phyloP scores from a whole-genome alignment of 495 filamentous ascomycete species.

The Peziza echinospora region DNA sequence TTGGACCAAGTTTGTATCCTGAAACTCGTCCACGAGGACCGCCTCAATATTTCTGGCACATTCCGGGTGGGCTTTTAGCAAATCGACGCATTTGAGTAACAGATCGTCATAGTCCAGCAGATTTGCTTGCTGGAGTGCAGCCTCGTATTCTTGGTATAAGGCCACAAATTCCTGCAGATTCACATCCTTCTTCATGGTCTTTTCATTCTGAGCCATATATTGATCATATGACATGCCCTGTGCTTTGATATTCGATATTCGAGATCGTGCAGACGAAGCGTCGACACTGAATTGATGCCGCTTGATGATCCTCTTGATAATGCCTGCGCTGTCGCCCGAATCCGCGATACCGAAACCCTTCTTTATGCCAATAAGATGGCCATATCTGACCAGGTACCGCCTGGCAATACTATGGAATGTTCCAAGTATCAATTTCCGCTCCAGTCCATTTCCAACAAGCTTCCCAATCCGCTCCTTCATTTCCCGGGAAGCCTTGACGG shows the following conservation, averaged over 20 bases:
- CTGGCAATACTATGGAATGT: constrained; percentile 92
- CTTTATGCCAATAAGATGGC: constrained; percentile 57
- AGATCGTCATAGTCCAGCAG: constrained; percentile 93
- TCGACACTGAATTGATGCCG: constrained; percentile 42
- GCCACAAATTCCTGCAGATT: constrained; percentile 53
- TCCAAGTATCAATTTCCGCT: constrained; percentile 63
- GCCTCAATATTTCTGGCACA: constrained; percentile 82
- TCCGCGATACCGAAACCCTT: constrained; percentile 91
- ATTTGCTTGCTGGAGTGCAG: constrained; percentile 48
- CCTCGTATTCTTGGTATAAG: constrained; percentile 63
- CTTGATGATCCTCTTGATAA: constrained; percentile 66
- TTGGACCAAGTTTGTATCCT: constrained; percentile 90
- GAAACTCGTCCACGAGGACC: constrained; percentile 92
- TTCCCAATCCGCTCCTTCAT: constrained; percentile 77
- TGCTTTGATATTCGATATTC: constrained; percentile 77
- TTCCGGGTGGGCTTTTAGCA: constrained; percentile 53
- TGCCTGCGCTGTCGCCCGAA: constrained; percentile 50
- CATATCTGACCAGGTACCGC: constrained; percentile 68
- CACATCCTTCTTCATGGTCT: constrained; percentile 27
- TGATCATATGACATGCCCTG: constrained; percentile 26
- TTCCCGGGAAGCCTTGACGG: constrained; percentile 85
- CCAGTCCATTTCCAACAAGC: constrained; percentile 53
- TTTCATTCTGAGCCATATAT: constrained; percentile 15
- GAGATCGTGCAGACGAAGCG: constrained; percentile 39
- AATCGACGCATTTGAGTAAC: constrained; percentile 58